Evolutionary conservation across 495 filamentous ascomycete species (phyloP).

Genomic region (Talaromyces wortmannii): DNA sequence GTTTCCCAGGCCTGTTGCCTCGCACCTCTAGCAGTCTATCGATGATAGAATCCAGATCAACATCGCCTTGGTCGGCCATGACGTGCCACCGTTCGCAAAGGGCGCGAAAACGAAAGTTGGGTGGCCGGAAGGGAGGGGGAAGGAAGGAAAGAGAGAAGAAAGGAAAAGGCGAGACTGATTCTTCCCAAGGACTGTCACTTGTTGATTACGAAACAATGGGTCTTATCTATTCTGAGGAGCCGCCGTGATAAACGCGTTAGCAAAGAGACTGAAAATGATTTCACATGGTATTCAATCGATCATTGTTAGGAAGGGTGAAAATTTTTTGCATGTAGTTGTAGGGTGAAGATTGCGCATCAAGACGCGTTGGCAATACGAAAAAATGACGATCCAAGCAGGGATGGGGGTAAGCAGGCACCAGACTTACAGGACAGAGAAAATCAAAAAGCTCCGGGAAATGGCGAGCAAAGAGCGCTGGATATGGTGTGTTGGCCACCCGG

Average conservation of each 20-base stretch:
- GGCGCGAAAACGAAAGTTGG: conserved; percentile 15
- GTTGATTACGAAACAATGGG: not conserved
- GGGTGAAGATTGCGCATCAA: no score
- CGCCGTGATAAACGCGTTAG: not conserved
- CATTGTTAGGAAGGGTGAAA: no score
- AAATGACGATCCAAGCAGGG: no score
- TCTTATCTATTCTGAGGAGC: not conserved
- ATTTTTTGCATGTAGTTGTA: no score
- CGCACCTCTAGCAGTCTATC: conserved; percentile 95
- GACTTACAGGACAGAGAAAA: no score
- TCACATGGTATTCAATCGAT: not conserved
- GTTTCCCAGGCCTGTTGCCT: conserved; percentile 95
- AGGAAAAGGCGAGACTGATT: not conserved
- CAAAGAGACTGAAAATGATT: not conserved
- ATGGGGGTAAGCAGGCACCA: no score
- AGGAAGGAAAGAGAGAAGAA: conserved; percentile 20
- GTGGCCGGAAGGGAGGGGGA: conserved; percentile 18
- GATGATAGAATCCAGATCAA: conserved; percentile 99
- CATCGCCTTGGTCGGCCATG: conserved; percentile 96
- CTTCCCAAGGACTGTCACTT: not conserved
- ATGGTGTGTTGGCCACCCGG: no score
- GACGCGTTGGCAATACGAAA: no score
- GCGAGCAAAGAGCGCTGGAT: no score
- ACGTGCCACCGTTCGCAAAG: conserved; percentile 30
- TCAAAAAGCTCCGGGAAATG: no score